These are phyloP conservation scores for Syncephalastrum racemosum DNA, from an alignment of 371 early-diverging fungal species.

Conservation along the genomic window DNA sequence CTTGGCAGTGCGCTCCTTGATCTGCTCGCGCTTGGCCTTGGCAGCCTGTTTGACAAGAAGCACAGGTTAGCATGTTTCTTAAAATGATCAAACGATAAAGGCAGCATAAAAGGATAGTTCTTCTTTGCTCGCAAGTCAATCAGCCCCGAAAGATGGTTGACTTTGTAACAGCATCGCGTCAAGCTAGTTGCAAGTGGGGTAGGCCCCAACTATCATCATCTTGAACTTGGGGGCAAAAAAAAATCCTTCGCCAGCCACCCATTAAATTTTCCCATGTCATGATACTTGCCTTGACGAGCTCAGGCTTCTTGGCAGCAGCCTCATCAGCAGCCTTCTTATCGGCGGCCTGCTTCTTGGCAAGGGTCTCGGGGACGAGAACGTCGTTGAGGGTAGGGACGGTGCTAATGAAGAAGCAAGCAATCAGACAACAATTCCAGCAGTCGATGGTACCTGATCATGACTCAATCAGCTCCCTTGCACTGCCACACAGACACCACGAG, in stretches of 20 bases:
- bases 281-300: conserved; percentile 63
- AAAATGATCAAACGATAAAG: not conserved
- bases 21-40: conserved; percentile 83
- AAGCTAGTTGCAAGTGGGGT: conserved; percentile 33
- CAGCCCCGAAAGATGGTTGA: conserved; percentile 81
- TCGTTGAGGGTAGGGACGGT: conserved; percentile 64
- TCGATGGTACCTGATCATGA: not conserved
- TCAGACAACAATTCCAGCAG: conserved; percentile 6
- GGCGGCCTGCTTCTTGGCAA: conserved; percentile 96
- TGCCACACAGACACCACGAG: too few relatives aligned
- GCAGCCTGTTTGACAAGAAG: conserved; percentile 55
- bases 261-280: not conserved
- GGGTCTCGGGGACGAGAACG: conserved; percentile 91
- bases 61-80: too few relatives aligned
- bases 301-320: conserved; percentile 62
- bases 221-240: not conserved
- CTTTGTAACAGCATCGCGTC: conserved; percentile 49
- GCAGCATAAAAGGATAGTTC: too few relatives aligned
- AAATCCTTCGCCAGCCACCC: not conserved
- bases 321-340: conserved; percentile 82
- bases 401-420: conserved; percentile 23
- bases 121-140: conserved; percentile 15
- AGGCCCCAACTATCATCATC: conserved; percentile 16
- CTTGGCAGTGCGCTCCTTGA: conserved; percentile 98
- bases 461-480: too few relatives aligned